A percentile compares a stretch with the other conserved stretches of the same genome.
These are phyloP conservation scores for Pelargonium citronellum DNA, from an alignment of 441 rosid species.

Conservation along the genomic window DNA sequence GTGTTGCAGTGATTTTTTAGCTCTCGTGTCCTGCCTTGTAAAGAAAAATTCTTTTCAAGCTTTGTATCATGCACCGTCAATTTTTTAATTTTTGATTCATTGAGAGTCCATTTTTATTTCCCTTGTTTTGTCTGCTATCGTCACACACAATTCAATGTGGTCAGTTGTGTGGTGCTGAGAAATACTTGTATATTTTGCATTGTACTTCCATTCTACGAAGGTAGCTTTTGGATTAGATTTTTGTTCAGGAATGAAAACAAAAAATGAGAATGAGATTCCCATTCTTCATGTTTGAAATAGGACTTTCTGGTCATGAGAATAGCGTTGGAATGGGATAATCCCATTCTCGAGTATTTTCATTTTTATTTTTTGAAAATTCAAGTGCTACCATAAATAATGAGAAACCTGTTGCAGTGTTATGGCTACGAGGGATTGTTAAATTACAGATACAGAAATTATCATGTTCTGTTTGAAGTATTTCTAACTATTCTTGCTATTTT, in stretches of 20 bases:
- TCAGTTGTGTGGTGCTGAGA: background rate
- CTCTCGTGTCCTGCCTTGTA: too few relatives aligned
- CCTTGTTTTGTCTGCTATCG: background rate
- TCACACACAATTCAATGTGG: background rate
- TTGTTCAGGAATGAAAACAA: background rate
- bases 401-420: background rate
- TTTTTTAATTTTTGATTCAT: background rate
- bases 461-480: background rate
- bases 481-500: constrained; percentile 13
- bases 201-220: background rate
- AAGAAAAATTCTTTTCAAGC: background rate
- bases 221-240: too few relatives aligned
- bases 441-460: background rate
- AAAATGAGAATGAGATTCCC: too few relatives aligned
- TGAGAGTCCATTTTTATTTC: background rate
- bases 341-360: too few relatives aligned
- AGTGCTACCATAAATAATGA: background rate
- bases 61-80: background rate
- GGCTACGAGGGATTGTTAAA: background rate
- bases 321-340: too few relatives aligned
- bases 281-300: too few relatives aligned
- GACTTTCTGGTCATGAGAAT: too few relatives aligned
- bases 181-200: background rate
- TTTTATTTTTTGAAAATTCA: too few relatives aligned
- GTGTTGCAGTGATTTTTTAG: background rate